Base-by-base conservation (phyloP, 1,284 basidiomycete species). In the Hemileia vastatrix region DNA sequence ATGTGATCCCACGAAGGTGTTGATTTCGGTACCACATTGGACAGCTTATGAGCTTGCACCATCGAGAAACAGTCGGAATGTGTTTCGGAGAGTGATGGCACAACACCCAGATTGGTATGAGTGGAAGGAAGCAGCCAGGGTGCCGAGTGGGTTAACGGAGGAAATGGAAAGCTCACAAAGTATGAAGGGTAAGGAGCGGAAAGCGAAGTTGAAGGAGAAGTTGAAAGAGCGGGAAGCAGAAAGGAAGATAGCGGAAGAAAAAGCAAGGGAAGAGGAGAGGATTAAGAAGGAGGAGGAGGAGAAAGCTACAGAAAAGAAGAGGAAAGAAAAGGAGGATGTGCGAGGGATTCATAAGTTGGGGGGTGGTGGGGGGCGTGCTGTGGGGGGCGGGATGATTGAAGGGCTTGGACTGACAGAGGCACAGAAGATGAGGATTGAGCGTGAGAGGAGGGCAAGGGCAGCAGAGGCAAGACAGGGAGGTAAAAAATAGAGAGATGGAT, bases 1-100 rank as follows among this genome's bases (percentile, higher is more conserved):
- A 31, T 86, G 88, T 0, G 85, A 97, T 76, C 94, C 95, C 1
- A 93, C 91, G 0, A n/a, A n/a, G n/a, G n/a, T n/a, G n/a, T n/a
- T n/a, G n/a, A 77, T 86, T 1, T 77, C 82, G 18, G 81, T 87
- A 1, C 66, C 64, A 8, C 66, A 55, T 55, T 82, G 84, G 62
- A 86, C 86, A 0, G 88, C 95, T 1, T 98, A 97, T 77, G 90
- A 98, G 72, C 77, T 94, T 15, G 84, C 90, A 13, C 77, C 81
- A 19, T 83, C 83, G 15, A 84, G 86, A 57, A 80, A 76, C 0
- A 81, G 87, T 0, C 84, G 94, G 27, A 88, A 95, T 72, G 82
- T 90, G 40, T 98, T 96, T 77, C 83, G 94, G 36, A 83, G 91
- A 1, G 82, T 84, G 67, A 91, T 91, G 3, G 86, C 84, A 50